Base-by-base conservation (phyloP, 169 alveolate species). In the Eimeria acervulina region DNA sequence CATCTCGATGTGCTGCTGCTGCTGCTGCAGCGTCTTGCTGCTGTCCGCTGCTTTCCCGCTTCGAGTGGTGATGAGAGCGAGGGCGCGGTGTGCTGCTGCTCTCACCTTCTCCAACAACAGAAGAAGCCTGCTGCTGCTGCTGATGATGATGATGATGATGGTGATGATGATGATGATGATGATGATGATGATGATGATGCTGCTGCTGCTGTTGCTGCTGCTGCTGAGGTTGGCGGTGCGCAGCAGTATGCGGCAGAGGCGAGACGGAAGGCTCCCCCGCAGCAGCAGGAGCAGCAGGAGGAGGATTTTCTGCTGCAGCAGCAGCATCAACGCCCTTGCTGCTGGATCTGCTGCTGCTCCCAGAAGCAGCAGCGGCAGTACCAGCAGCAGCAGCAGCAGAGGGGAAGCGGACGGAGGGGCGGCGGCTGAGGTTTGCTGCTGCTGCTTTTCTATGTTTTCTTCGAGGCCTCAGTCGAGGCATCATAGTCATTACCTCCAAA, bases 1-100 rank as follows among this genome's bases (percentile, higher is more conserved):
- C 36, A 10, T 61, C 94, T 31, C 94, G 15, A 47, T 87, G 94
- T n/a, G 94, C 94, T 61, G 94, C 94, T 87, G 94, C 94, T 36
- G 94, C 61, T 36, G 94, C 42, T 36, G 83, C 81, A 19, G 91
- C 59, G 26, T n/a, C 68, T 19, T 40, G 63, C 72, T 44, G 74
- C 70, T 83, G 91, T 51, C 47, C 91, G 28, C 52, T 31, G 51
- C 8, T 12, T n/a, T n/a, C 66, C 42, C 76, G 72, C 91, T 52
- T 83, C 74, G 76, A 26, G 91, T 83, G 91, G 76, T 83, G 91
- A 17, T 52, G 91, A 66, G 33, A 40, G 31, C n/a, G 72, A n/a
- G 21, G 52, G 40, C 33, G 33, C 6, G 88, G 44, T 1, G 90
- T 2, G 59, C 59, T 40, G 33, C 21, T 74, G 6, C 85, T 26